Evolutionary conservation across 2,329 filamentous ascomycete species (phyloP).

Genomic region (Fusarium torreyae): DNA sequence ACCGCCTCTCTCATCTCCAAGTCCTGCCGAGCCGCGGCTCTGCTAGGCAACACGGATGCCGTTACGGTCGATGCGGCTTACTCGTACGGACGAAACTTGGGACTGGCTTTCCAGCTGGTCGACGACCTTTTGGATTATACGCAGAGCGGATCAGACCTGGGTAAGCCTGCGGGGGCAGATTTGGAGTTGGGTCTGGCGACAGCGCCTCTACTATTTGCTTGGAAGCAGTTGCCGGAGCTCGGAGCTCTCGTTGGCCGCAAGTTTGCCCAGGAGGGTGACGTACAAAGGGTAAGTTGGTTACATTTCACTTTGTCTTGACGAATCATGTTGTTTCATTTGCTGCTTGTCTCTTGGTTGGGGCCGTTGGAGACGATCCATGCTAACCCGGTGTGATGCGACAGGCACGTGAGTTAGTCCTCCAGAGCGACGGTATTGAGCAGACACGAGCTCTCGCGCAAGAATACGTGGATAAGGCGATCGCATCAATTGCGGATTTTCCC

Average conservation of each 20-base stretch:
- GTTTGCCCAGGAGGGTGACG: slow-evolving; percentile 87
- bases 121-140: slow-evolving; percentile 99
- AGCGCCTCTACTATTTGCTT: slow-evolving; percentile 93
- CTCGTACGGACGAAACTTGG: slow-evolving; percentile 91
- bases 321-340: slow-evolving; percentile 33
- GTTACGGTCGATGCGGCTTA: slow-evolving; percentile 93
- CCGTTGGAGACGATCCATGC: slow-evolving; percentile 37
- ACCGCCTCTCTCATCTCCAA: slow-evolving; percentile 97
- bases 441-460: slow-evolving; percentile 91
- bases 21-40: slow-evolving; percentile 89
- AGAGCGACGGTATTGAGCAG: slow-evolving; percentile 91
- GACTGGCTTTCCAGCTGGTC: slow-evolving; percentile 95
- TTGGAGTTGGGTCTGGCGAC: slow-evolving; percentile 94
- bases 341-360: background rate
- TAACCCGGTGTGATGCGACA: slow-evolving; percentile 57
- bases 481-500: slow-evolving; percentile 87
- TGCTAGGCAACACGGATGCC: slow-evolving; percentile 83
- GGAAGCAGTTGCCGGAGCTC: slow-evolving; percentile 89
- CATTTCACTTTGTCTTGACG: slow-evolving; percentile 10
- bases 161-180: slow-evolving; percentile 95
- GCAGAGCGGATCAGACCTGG: slow-evolving; percentile 84
- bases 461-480: slow-evolving; percentile 89
- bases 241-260: slow-evolving; percentile 92
- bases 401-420: slow-evolving; percentile 88
- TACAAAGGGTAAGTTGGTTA: slow-evolving; percentile 76